Conservation (phyloP, 1,284 basidiomycete species). For the Sporisorium sorghi region DNA sequence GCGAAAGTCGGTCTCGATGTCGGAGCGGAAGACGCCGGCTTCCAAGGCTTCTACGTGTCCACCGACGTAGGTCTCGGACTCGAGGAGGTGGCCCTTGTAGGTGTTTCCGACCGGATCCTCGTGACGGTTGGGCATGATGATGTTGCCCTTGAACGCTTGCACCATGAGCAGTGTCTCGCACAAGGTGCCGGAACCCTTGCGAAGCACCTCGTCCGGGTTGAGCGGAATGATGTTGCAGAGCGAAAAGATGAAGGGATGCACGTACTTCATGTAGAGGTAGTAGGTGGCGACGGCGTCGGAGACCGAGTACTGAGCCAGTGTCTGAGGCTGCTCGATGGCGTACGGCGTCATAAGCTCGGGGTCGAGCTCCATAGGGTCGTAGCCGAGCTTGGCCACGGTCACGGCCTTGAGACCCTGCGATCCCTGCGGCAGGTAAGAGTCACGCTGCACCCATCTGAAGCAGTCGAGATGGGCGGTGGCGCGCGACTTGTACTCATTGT, state of each 20-base stretch:
- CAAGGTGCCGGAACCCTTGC: conserved; percentile 95
- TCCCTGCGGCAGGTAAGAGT: conserved; percentile 98
- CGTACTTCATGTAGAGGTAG: conserved; percentile 99
- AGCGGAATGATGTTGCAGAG: conserved; percentile 99
- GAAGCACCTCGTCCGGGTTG: conserved; percentile 93
- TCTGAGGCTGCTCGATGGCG: conserved; percentile 93
- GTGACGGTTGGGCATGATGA: conserved; percentile 98
- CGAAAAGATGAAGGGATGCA: conserved; percentile 99
- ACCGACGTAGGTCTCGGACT: conserved; percentile 98
- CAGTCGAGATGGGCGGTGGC: conserved; percentile 99
- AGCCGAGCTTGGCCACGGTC: conserved; percentile 94
- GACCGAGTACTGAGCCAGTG: conserved; percentile 96
- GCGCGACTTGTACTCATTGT: conserved; percentile 94
- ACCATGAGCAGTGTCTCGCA: conserved; percentile 99
- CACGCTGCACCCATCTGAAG: conserved; percentile 99
- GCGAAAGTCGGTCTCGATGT: conserved; percentile 95
- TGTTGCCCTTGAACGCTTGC: conserved; percentile 88
- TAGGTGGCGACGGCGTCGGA: conserved; percentile 99
- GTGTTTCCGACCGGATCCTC: conserved; percentile 92
- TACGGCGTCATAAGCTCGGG: conserved; percentile 99
- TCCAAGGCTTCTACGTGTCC: conserved; percentile 99
- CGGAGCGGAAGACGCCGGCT: conserved; percentile 96
- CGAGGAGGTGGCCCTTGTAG: conserved; percentile 93
- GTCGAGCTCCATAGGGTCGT: conserved; percentile 96
- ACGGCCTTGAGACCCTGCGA: conserved; percentile 99